Base-by-base conservation (phyloP, 805 yeast genomes). In the Metschnikowia vanudenii region DNA sequence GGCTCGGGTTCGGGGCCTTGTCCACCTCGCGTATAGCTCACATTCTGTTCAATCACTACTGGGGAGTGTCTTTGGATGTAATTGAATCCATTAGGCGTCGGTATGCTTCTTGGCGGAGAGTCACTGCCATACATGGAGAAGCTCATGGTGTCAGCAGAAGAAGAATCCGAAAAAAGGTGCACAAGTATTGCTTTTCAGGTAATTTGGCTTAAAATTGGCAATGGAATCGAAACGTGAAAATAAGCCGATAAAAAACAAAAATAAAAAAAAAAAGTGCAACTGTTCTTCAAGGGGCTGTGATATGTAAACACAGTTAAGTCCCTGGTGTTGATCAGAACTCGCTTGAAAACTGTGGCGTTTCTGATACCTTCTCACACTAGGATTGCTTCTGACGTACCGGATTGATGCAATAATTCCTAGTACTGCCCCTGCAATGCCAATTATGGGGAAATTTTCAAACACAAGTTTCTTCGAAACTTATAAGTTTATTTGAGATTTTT, bases 41-140 rank as follows among this genome's bases (percentile, higher is more conserved):
- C 51, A 31, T 54, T 58, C 38, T 54, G 63, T 28, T 57, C 62
- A 17, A 57, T 51, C 19, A 46, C 52, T 35, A 53, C 59, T 7
- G 60, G 57, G 26, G 59, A 48, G 40, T 60, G 50, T 22, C 59
- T 56, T 34, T 57, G 56, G 39, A 48, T 45, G 37, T 51, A 55
- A 33, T 45, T 50, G 41, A 52, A 50, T 14, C 52, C 52, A 9
- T 49, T 39, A 1, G 50, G 46, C 11, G 56, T 39, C 14, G 51
- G 44, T n/a, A 50, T 47, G 16, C 43, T 37, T 13, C 29, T 22
- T 16, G 47, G 46, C 5, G 56, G 47, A 10, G 53, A 26, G 40
- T 55, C 57, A n/a, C 44, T 46, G 17, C 52, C 45, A 29, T 47
- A 51, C 18, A 45, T 42, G 31, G 59, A 47, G 37, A 51, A 53